Evolutionary conservation across 768 basidiomycete genomes (phyloP).

Genomic region (Russula sp.): DNA sequence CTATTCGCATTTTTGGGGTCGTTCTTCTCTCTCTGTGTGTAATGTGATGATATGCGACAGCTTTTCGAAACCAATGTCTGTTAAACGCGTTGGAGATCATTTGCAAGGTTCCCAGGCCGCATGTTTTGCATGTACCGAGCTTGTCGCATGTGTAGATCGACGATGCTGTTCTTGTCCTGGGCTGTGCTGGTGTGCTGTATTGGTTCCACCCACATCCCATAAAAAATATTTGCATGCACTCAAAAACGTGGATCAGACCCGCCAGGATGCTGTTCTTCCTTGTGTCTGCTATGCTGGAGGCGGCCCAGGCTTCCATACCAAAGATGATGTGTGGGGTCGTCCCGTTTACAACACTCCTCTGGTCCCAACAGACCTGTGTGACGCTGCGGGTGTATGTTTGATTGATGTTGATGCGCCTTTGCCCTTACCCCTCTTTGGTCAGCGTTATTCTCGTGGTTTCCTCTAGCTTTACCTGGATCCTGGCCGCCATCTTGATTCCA

Average conservation of each 20-base stretch:
- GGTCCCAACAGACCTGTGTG: background rate
- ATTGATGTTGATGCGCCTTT: too few species aligned
- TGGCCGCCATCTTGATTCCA: background rate
- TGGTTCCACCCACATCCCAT: background rate
- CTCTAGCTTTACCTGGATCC: background rate
- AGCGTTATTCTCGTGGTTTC: background rate
- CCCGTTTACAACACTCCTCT: background rate
- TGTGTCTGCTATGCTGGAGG: background rate
- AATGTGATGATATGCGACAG: background rate
- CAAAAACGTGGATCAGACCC: constrained; percentile 12
- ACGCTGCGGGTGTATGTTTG: background rate
- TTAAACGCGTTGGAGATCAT: constrained; percentile 5
- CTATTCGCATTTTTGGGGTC: background rate
- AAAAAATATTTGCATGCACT: constrained; percentile 4
- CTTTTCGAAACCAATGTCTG: constrained; percentile 8
- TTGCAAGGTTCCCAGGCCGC: background rate
- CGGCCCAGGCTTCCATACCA: background rate
- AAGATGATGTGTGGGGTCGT: background rate
- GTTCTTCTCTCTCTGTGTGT: too few species aligned
- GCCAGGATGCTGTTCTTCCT: background rate
- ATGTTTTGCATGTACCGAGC: background rate
- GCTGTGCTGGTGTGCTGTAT: constrained; percentile 1
- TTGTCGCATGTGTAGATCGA: constrained; percentile 10
- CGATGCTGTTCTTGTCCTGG: background rate
- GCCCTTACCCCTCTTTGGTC: background rate